phyloP scores from a whole-genome alignment of 306 rosid genomes.

The Gastrolobium villosum region DNA sequence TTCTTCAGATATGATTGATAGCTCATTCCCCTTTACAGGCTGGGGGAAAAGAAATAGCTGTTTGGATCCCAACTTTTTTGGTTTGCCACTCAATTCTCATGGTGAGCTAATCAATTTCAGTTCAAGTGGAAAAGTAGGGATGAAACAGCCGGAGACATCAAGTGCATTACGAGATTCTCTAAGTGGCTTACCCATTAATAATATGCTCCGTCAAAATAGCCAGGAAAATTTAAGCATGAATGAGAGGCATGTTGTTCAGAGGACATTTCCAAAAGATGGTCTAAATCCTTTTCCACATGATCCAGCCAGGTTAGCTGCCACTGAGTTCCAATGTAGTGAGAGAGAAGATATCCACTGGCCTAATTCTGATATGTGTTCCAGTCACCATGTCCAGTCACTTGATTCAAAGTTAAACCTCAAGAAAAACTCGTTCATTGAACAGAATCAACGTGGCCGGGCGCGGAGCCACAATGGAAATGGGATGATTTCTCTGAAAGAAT shows the following conservation, averaged over 20 bases:
- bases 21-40: conserved; percentile 52
- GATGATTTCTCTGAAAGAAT: conserved; percentile 56
- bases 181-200: conserved; percentile 55
- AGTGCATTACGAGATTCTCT: conserved; percentile 55
- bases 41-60: conserved; percentile 65
- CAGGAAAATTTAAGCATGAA: conserved; percentile 55
- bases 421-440: conserved; percentile 55
- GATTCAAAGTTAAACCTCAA: conserved; percentile 56
- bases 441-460: conserved; percentile 55
- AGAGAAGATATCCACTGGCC: conserved; percentile 61
- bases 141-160: conserved; percentile 59
- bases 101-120: conserved; percentile 85
- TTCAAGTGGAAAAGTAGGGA: conserved; percentile 60
- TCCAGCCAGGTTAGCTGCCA: conserved; percentile 68
- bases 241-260: conserved; percentile 59
- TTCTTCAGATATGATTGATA: conserved; percentile 58
- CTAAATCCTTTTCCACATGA: conserved; percentile 64
- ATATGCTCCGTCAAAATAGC: conserved; percentile 48
- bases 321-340: conserved; percentile 58
- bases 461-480: conserved; percentile 56
- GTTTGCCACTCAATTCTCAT: conserved; percentile 96
- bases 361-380: conserved; percentile 58
- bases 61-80: conserved; percentile 58
- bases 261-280: conserved; percentile 59
- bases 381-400: conserved; percentile 52